phyloP scores from a whole-genome alignment of 179 eudicot species.

The Carnegiea gigantea region DNA sequence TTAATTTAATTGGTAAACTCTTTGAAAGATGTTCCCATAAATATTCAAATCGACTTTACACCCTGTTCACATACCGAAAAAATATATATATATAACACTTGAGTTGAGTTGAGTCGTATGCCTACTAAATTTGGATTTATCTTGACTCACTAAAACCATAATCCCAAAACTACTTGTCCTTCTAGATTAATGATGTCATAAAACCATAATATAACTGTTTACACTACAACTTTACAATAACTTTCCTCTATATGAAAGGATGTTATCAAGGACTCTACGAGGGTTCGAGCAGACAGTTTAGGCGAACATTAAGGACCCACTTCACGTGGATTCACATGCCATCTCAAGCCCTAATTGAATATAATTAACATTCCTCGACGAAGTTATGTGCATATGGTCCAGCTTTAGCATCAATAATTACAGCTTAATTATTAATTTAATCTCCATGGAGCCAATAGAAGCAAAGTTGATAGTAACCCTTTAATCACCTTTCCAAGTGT shows the following conservation, averaged over 20 bases:
- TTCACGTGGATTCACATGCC: slow-evolving; percentile 31
- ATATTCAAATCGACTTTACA: too few species aligned
- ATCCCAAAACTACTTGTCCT: too few species aligned
- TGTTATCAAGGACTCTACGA: background rate
- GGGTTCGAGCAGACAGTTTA: background rate
- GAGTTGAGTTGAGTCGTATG: too few species aligned
- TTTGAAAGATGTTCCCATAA: too few species aligned
- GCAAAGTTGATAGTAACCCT: slow-evolving; percentile 15
- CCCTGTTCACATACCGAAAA: too few species aligned
- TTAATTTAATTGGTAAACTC: too few species aligned
- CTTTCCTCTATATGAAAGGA: background rate
- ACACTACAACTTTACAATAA: too few species aligned
- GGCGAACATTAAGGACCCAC: slow-evolving; percentile 23
- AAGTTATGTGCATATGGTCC: slow-evolving; percentile 12
- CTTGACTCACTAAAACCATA: too few species aligned
- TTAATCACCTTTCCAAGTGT: slow-evolving; percentile 23
- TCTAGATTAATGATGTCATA: too few species aligned
- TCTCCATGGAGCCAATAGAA: background rate
- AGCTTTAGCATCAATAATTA: slow-evolving; percentile 22
- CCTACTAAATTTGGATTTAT: too few species aligned
- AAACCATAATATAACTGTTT: too few species aligned
- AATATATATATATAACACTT: too few species aligned
- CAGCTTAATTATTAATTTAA: slow-evolving; percentile 3
- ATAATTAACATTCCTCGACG: background rate
- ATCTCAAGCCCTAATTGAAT: slow-evolving; percentile 7